A percentile compares a stretch with the other conserved stretches of the same genome.
Evolutionary conservation across 2,329 filamentous ascomycete species (phyloP).

Genomic region (Claviceps purpurea): DNA sequence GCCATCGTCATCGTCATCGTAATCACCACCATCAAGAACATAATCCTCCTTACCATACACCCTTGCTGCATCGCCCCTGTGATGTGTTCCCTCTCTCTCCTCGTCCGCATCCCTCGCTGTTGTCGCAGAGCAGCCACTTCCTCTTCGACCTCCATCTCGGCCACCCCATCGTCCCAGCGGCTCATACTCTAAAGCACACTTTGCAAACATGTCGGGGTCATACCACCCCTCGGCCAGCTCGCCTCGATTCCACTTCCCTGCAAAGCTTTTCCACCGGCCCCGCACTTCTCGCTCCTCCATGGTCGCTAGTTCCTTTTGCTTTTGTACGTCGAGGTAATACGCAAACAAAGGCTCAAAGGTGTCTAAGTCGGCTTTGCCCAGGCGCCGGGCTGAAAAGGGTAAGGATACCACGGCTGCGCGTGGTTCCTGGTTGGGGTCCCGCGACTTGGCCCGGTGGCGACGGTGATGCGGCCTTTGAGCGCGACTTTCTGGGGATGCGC

Average conservation of each 20-base stretch:
- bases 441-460: constrained; percentile 3
- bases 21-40: no score
- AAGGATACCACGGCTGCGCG: constrained; percentile 23
- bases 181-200: constrained; percentile 18
- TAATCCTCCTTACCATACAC: no score
- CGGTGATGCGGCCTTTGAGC: constrained; percentile 14
- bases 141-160: neutral
- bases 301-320: constrained; percentile 53
- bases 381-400: constrained; percentile 50
- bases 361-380: constrained; percentile 57
- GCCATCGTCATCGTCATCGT: constrained; percentile 8
- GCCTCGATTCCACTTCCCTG: constrained; percentile 81
- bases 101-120: constrained; percentile 7
- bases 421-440: neutral
- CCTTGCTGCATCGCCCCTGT: neutral
- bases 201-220: constrained; percentile 55
- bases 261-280: constrained; percentile 88
- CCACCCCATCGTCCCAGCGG: neutral
- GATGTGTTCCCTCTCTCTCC: constrained; percentile 3
- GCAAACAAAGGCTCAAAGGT: constrained; percentile 61
- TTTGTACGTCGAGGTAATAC: constrained; percentile 80
- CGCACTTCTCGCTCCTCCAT: constrained; percentile 63
- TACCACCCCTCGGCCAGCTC: constrained; percentile 90
- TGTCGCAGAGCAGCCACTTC: neutral
- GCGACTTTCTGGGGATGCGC: constrained; percentile 7